Evolutionary conservation across 495 filamentous ascomycete genomes (phyloP).

Genomic region (Penicillium soppii): DNA sequence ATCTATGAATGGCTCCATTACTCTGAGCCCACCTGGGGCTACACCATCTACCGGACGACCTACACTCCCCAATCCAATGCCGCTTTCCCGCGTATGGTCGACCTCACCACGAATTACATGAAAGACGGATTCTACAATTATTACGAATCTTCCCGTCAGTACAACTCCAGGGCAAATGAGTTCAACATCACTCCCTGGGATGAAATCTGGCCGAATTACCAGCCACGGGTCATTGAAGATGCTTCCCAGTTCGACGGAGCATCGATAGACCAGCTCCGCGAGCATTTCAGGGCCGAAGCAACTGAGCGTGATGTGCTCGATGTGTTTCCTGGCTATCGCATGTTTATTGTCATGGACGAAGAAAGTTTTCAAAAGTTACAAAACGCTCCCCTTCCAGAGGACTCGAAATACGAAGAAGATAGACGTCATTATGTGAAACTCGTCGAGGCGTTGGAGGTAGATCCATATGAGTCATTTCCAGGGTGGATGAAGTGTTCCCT

Average conservation of each 20-base stretch:
- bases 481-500: conserved; percentile 15
- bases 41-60: conserved; percentile 18
- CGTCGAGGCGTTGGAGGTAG: conserved; percentile 14
- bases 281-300: conserved; percentile 10
- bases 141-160: background rate
- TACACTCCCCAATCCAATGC: conserved; percentile 17
- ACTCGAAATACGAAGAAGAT: conserved; percentile 1
- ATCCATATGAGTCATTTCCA: background rate
- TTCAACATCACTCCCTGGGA: conserved; percentile 8
- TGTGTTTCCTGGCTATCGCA: conserved; percentile 9
- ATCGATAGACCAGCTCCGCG: conserved; percentile 15
- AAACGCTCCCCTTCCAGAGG: conserved; percentile 3
- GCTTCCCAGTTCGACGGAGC: conserved; percentile 13
- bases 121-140: conserved; percentile 7
- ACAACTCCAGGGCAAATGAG: conserved; percentile 1
- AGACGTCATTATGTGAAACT: conserved; percentile 15
- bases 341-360: conserved; percentile 18
- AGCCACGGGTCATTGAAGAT: conserved; percentile 16
- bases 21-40: conserved; percentile 15
- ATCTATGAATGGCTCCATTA: conserved; percentile 11
- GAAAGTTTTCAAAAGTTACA: conserved; percentile 12
- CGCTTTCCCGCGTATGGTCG: conserved; percentile 12
- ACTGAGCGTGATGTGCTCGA: conserved; percentile 7
- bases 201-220: conserved; percentile 13
- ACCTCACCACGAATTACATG: conserved; percentile 10